Conservation (phyloP, 192 early-diverging fungal genomes). For the Gamsiella multidivaricata region DNA sequence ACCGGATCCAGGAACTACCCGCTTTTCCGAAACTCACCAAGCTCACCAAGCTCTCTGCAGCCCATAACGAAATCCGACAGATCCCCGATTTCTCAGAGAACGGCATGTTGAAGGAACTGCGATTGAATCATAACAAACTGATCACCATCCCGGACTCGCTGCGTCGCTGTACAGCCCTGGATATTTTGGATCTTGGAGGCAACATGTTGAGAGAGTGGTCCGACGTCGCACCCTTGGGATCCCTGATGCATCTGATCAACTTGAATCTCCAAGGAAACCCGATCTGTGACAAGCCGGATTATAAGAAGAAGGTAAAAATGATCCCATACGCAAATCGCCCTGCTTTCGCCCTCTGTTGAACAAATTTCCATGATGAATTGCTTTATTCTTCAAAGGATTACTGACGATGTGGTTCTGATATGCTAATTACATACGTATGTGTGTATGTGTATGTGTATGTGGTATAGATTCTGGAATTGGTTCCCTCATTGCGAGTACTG, state of each 20-base stretch:
- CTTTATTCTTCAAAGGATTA: too few species aligned
- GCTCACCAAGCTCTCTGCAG: constrained; percentile 80
- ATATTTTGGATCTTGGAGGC: constrained; percentile 79
- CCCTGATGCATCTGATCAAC: constrained; percentile 66
- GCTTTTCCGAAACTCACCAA: constrained; percentile 65
- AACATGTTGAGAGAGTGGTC: constrained; percentile 73
- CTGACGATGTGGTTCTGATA: background rate
- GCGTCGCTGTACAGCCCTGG: constrained; percentile 63
- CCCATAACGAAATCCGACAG: constrained; percentile 75
- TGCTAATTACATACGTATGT: too few species aligned
- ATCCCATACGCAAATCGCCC: too few species aligned
- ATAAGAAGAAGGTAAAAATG: constrained; percentile 64
- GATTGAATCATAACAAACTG: constrained; percentile 83
- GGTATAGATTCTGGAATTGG: constrained; percentile 64
- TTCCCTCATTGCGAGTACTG: constrained; percentile 74
- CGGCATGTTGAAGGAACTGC: constrained; percentile 73
- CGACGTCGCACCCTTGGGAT: constrained; percentile 67
- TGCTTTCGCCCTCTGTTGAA: too few species aligned
- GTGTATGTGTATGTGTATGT: background rate
- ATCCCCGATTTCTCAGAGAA: constrained; percentile 75
- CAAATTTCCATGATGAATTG: too few species aligned
- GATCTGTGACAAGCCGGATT: constrained; percentile 61
- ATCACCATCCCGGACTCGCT: constrained; percentile 67
- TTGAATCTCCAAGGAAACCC: constrained; percentile 80
- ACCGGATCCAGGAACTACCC: constrained; percentile 69